Conservation (phyloP, 495 filamentous ascomycete species). For the Glutinoglossum americanum region DNA sequence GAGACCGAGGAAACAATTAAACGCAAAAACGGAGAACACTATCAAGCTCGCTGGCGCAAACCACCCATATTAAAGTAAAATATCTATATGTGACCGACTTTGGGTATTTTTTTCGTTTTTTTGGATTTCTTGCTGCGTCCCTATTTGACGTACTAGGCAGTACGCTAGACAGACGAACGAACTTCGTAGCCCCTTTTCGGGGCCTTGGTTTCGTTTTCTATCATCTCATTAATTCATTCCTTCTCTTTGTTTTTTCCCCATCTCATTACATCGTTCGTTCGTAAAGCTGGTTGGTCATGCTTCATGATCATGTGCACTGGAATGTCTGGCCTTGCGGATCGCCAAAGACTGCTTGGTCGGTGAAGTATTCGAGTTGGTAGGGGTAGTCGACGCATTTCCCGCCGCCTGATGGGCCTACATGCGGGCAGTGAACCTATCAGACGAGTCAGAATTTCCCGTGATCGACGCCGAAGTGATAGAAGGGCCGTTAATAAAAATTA, state of each 20-base stretch:
- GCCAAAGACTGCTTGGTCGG: conserved; percentile 16
- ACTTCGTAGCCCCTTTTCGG: too few relatives aligned
- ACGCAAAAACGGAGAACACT: too few relatives aligned
- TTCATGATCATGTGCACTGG: conserved; percentile 1
- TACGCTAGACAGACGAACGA: too few relatives aligned
- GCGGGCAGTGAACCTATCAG: conserved; percentile 18
- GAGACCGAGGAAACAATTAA: too few relatives aligned
- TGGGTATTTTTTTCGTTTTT: too few relatives aligned
- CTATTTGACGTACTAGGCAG: too few relatives aligned
- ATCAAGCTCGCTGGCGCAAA: too few relatives aligned
- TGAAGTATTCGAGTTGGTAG: conserved; percentile 16
- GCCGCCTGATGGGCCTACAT: conserved; percentile 20
- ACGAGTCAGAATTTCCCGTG: not conserved
- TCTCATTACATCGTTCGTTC: not conserved
- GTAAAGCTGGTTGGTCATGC: not conserved
- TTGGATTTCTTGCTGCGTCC: too few relatives aligned
- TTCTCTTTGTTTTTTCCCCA: not conserved
- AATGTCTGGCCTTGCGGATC: conserved; percentile 18
- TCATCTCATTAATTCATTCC: too few relatives aligned
- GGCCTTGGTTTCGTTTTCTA: too few relatives aligned
- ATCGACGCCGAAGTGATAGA: not conserved
- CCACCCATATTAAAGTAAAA: too few relatives aligned
- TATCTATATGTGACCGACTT: too few relatives aligned
- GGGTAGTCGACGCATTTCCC: conserved; percentile 18
- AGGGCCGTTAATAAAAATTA: not conserved